Evolutionary conservation across 192 early-diverging fungal species (phyloP), one percentile per base, ranked within the genome.

Genomic region (Kickxella alabastrina): DNA sequence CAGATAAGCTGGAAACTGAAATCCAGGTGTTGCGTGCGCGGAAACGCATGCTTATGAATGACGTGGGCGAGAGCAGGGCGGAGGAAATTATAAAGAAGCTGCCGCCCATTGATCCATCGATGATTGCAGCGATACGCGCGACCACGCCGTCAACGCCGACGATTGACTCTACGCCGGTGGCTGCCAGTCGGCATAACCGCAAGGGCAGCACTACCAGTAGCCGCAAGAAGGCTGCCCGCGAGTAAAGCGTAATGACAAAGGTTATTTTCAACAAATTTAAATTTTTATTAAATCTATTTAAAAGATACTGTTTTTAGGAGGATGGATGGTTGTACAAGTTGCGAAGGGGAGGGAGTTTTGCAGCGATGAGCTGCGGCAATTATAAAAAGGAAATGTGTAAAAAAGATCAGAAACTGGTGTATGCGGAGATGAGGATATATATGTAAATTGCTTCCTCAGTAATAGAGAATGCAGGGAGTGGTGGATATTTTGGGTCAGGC

Each of bases 1-100:
- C 81, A 1, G 93, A 97, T 59, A 90, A 87, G 71, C 57, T 82
- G 6, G 90, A 95, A 53, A 65, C 79, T 6, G 92, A 95, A 35
- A 65, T 86, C 9, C 80, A 83, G 42, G 68, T 80, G 15, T 50
- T 60, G 58, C 65, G 49, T 19, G 73, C 51, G 1, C 64, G 49
- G 38, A 69, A 67, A 21, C 70, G 57, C 52, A 68, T 54, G 67
- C 78, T 59, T 17, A 34, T 77, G 38, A 46, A 52, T 22, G 62
- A 49, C 19, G 38, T 65, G 26, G 66, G 72, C 57, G 66, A 59
- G 41, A 57, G 36, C 5, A 56, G 48, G 41, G 66, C 72, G 0
- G 59, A 64, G 36, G 52, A 22, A 2, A 19, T 57, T 1, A 22
- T 75, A 49, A 58, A 52, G 45, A 66, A 54, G 24, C 59, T 66